Conservation (phyloP, 352 stramenopile species). For the Elongisporangium prolatum region DNA sequence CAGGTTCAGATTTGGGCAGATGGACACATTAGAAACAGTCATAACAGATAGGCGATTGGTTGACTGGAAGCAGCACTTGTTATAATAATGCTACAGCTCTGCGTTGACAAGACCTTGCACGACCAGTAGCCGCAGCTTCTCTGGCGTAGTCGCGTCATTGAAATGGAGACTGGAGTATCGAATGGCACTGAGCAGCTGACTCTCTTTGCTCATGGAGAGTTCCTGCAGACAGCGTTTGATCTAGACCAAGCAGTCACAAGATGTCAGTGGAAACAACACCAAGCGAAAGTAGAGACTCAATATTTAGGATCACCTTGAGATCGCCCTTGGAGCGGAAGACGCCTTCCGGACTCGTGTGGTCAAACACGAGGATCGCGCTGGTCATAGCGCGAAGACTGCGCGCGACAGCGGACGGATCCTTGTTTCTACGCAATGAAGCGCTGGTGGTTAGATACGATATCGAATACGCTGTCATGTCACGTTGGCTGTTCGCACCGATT, state of each 20-base stretch:
- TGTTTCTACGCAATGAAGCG: constrained; percentile 12
- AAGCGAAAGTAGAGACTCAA: no score
- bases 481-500: neutral
- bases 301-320: constrained; percentile 63
- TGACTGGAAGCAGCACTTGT: no score
- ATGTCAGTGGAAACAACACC: no score
- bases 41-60: no score
- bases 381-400: constrained; percentile 50
- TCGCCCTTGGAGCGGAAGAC: constrained; percentile 49
- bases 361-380: constrained; percentile 52
- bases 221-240: constrained; percentile 61
- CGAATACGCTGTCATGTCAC: neutral
- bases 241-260: constrained; percentile 10
- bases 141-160: constrained; percentile 39
- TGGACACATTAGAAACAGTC: no score
- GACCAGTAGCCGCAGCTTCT: constrained; percentile 40
- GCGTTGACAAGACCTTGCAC: constrained; percentile 2
- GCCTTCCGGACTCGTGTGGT: constrained; percentile 40
- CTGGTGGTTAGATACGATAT: neutral
- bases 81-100: neutral
- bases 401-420: constrained; percentile 35
- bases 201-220: constrained; percentile 30
- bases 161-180: constrained; percentile 54
- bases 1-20: neutral
- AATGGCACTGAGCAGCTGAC: constrained; percentile 39